Conservation (phyloP, 371 early-diverging fungal genomes). For the Mucor piriformis region DNA sequence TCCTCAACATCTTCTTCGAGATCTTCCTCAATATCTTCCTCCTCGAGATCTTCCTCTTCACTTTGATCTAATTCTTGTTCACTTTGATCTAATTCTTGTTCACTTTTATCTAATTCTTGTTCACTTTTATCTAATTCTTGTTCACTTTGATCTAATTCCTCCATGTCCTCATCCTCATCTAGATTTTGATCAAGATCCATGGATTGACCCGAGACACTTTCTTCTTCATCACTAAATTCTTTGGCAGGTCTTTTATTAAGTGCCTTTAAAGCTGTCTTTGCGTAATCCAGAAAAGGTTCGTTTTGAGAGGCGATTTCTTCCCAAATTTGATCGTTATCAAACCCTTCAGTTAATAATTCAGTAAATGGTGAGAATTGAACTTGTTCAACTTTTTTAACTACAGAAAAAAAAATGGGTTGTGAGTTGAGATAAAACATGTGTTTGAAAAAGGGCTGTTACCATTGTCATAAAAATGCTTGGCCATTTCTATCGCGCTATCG, state of each 20-base stretch:
- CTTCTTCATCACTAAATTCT: slow-evolving; percentile 21
- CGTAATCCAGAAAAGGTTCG: slow-evolving; percentile 74
- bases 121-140: slow-evolving; percentile 23
- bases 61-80: slow-evolving; percentile 12
- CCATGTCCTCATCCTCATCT: slow-evolving; percentile 38
- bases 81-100: slow-evolving; percentile 34
- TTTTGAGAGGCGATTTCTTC: slow-evolving; percentile 88
- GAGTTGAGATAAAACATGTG: neutral
- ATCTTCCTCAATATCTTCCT: slow-evolving; percentile 15
- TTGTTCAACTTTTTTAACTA: slow-evolving; percentile 56
- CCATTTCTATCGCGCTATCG: slow-evolving; percentile 38
- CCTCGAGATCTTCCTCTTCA: slow-evolving; percentile 28
- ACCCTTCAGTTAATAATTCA: slow-evolving; percentile 74
- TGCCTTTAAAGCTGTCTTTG: slow-evolving; percentile 51
- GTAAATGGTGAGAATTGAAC: slow-evolving; percentile 54
- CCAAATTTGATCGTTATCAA: slow-evolving; percentile 92
- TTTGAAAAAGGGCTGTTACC: slow-evolving; percentile 32
- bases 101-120: slow-evolving; percentile 34
- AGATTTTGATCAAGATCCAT: slow-evolving; percentile 44
- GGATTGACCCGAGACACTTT: slow-evolving; percentile 25
- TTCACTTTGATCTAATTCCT: slow-evolving; percentile 26
- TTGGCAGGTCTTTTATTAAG: slow-evolving; percentile 20
- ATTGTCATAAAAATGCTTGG: slow-evolving; percentile 60
- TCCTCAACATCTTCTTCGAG: neutral
- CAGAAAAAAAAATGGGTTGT: too few species aligned